Conservation (phyloP, 805 yeast species). For the Clavispora fructus region DNA sequence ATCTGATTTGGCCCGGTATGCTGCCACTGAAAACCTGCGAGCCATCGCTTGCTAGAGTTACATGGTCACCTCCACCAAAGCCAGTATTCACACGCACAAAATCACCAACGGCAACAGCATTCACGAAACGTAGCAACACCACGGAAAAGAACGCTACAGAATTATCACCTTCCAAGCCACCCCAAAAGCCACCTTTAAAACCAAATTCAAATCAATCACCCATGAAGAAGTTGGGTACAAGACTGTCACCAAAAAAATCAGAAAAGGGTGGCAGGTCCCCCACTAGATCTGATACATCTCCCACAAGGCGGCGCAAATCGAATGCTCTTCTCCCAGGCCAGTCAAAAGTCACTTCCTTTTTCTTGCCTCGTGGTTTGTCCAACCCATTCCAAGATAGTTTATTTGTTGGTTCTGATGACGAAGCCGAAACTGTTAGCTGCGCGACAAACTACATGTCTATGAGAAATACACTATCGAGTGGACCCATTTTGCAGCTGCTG, state of each 20-base stretch:
- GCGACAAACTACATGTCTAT: constrained; percentile 1
- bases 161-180: neutral
- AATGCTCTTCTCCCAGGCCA: constrained; percentile 14
- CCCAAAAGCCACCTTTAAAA: neutral
- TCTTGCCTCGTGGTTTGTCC: constrained; percentile 4
- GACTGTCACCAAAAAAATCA: neutral
- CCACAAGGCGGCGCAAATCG: constrained; percentile 1
- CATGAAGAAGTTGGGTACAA: too few relatives aligned
- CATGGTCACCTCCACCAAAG: neutral
- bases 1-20: constrained; percentile 12
- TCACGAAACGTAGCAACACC: too few relatives aligned
- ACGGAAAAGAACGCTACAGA: too few relatives aligned
- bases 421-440: neutral
- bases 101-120: neutral
- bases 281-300: neutral
- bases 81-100: neutral
- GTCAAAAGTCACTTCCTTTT: constrained; percentile 13
- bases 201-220: neutral
- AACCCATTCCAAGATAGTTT: constrained; percentile 5
- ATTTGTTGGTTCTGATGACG: constrained; percentile 10
- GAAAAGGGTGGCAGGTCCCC: neutral
- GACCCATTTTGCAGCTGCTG: constrained; percentile 4
- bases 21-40: constrained; percentile 3
- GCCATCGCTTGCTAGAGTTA: neutral
- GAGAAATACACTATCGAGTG: constrained; percentile 4